These are phyloP conservation scores for Pachysandra terminalis DNA, from an alignment of 164 flowering plant species.

Conservation along the genomic window DNA sequence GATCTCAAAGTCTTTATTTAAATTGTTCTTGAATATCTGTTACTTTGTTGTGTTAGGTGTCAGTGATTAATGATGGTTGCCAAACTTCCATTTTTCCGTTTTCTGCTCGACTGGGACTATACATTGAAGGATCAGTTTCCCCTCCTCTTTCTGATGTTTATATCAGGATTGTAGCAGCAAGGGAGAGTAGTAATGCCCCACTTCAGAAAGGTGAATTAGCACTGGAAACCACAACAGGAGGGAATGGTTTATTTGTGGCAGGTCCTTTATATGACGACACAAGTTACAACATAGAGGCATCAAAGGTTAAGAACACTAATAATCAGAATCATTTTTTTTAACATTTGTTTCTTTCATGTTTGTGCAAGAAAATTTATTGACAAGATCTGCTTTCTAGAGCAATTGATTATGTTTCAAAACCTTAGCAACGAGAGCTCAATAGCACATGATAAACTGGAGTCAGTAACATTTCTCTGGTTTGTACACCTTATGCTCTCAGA, in stretches of 20 bases:
- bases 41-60: slow-evolving; percentile 40
- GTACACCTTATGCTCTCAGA: background rate
- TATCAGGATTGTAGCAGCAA: slow-evolving; percentile 58
- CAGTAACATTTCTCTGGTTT: background rate
- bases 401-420: background rate
- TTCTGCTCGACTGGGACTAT: slow-evolving; percentile 72
- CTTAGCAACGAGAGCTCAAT: background rate
- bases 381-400: background rate
- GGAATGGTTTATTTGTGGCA: slow-evolving; percentile 65
- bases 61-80: slow-evolving; percentile 71
- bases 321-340: background rate
- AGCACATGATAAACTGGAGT: background rate
- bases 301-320: slow-evolving; percentile 53
- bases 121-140: slow-evolving; percentile 87
- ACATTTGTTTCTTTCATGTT: background rate
- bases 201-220: slow-evolving; percentile 67
- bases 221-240: slow-evolving; percentile 64
- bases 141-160: slow-evolving; percentile 81
- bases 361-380: background rate
- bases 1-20: background rate
- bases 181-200: slow-evolving; percentile 49
- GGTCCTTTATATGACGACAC: slow-evolving; percentile 94
- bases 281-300: slow-evolving; percentile 63
- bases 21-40: background rate
- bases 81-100: slow-evolving; percentile 67